Evolutionary conservation across 2,329 filamentous ascomycete species (phyloP).

Genomic region (Metarhizium album): DNA sequence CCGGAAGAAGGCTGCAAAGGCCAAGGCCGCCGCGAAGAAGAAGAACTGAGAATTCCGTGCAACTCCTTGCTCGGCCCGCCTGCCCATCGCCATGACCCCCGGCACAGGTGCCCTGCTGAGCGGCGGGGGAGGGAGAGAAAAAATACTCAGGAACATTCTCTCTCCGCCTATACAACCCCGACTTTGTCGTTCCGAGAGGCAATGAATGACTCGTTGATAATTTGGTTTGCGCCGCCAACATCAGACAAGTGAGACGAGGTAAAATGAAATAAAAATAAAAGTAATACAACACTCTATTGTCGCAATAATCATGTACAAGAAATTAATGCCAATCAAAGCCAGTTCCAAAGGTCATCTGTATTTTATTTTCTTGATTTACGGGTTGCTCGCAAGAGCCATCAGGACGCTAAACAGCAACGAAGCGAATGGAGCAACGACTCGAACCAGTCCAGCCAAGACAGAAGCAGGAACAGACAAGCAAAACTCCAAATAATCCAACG

Average conservation of each 20-base stretch:
- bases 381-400: conserved; percentile 12
- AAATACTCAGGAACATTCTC: no score
- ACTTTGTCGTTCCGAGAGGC: not conserved
- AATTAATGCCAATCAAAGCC: not conserved
- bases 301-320: not conserved
- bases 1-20: conserved; percentile 92
- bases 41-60: conserved; percentile 62
- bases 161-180: not conserved
- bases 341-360: conserved; percentile 1
- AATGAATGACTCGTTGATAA: not conserved
- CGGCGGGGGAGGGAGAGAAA: no score
- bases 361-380: conserved; percentile 19
- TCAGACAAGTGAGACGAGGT: no score
- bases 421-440: conserved; percentile 17
- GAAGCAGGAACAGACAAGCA: conserved; percentile 5
- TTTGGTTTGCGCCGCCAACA: not conserved
- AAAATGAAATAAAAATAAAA: not conserved
- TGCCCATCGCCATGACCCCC: no score
- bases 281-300: not conserved
- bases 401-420: conserved; percentile 15
- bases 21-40: conserved; percentile 75
- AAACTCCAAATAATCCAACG: conserved; percentile 4
- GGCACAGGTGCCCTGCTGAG: not conserved
- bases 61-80: no score
- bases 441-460: conserved; percentile 5